phyloP scores from a whole-genome alignment of 768 basidiomycete genomes.

The Sarcodon aspratus region DNA sequence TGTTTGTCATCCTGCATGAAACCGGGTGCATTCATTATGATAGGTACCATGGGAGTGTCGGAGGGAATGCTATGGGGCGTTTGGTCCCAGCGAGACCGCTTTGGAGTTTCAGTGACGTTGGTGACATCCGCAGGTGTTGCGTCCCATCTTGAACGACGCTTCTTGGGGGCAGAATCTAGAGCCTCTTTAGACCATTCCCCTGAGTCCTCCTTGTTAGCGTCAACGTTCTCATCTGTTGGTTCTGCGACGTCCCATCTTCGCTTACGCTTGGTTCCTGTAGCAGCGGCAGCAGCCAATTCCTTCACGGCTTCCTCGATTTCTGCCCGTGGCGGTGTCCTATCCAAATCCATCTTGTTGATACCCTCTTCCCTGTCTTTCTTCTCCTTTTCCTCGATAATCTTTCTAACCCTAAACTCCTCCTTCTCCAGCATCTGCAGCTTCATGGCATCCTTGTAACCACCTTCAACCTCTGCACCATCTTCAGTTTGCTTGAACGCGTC shows the following conservation, averaged over 20 bases:
- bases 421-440: constrained; percentile 81
- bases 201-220: constrained; percentile 44
- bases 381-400: constrained; percentile 85
- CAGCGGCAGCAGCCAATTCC: constrained; percentile 47
- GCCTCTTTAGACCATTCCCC: constrained; percentile 69
- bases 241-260: constrained; percentile 70
- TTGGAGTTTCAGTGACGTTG: constrained; percentile 54
- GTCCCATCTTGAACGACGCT: constrained; percentile 94
- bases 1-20: constrained; percentile 90
- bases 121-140: constrained; percentile 71
- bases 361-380: constrained; percentile 59
- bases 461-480: constrained; percentile 63
- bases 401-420: constrained; percentile 77
- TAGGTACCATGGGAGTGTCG: constrained; percentile 63
- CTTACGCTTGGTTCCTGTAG: constrained; percentile 67
- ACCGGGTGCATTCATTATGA: constrained; percentile 80
- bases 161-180: constrained; percentile 72
- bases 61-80: constrained; percentile 53
- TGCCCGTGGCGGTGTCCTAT: constrained; percentile 82
- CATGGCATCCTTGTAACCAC: constrained; percentile 97
- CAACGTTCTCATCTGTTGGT: constrained; percentile 50
- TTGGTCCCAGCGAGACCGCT: constrained; percentile 96
- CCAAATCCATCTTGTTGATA: constrained; percentile 76
- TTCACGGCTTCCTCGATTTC: constrained; percentile 65
- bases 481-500: constrained; percentile 65